Conservation (phyloP, 1,284 basidiomycete genomes). For the Meripilus lineatus region DNA sequence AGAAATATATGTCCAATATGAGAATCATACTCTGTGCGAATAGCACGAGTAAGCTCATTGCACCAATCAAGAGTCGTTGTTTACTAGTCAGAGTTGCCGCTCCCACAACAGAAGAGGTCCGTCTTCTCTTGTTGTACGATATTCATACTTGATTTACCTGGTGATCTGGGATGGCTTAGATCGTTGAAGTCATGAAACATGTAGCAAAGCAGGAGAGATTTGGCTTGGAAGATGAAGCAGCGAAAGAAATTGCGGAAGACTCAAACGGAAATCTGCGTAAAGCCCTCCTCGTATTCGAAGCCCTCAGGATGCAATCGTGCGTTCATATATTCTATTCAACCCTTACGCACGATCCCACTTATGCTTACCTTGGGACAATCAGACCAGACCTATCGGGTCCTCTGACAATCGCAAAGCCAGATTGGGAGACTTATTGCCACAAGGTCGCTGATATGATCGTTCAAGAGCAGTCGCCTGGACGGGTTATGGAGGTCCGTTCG, state of each 20-base stretch:
- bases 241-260: constrained; percentile 72
- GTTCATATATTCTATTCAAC: constrained; percentile 35
- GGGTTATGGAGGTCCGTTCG: constrained; percentile 86
- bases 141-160: constrained; percentile 2
- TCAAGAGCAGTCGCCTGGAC: constrained; percentile 88
- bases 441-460: constrained; percentile 93
- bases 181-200: constrained; percentile 73
- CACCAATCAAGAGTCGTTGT: constrained; percentile 95
- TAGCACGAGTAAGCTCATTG: constrained; percentile 94
- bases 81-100: constrained; percentile 92
- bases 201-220: constrained; percentile 86
- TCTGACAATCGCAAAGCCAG: constrained; percentile 86
- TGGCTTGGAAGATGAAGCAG: constrained; percentile 64
- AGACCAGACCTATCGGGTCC: constrained; percentile 70
- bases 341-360: too few species aligned
- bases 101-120: constrained; percentile 73
- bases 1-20: constrained; percentile 98
- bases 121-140: too few species aligned
- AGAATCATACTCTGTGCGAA: constrained; percentile 98
- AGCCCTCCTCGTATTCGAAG: constrained; percentile 92
- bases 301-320: constrained; percentile 91
- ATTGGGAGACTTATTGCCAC: constrained; percentile 98
- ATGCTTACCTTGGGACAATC: too few species aligned
- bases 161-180: constrained; percentile 41
- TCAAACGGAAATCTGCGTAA: constrained; percentile 92